Evolutionary conservation across 176 grass and related monocot genomes (phyloP), one percentile per base, ranked within the genome.

Genomic region (Avena eriantha): DNA sequence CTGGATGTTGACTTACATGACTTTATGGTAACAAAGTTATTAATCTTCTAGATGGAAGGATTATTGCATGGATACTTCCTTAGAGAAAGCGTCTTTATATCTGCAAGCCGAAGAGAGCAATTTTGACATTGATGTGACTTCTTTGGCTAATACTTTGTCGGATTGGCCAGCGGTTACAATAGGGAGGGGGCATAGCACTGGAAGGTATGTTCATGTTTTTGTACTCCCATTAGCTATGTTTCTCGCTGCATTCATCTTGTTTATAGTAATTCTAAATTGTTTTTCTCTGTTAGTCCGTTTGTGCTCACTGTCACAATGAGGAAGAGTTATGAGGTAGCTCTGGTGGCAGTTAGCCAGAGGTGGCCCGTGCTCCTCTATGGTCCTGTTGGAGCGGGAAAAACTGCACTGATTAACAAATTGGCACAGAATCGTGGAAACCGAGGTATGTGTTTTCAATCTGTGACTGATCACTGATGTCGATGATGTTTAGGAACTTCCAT

Each of bases 281-380:
- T 73, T 48, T 67, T 60, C 58, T 79, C 48, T 83, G 83, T 86
- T 90, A 95, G 92, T 41, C 78, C 78, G 4, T 98, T 95, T 87
- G 82, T 94, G 79, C 88, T 92, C 59, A 95, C 93, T 80, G 36
- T 84, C 41, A 89, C 91, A 57, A 66, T 98, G 68, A 89, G 58
- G 43, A 95, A 87, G 86, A 92, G 89, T 89, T 94, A 89, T 77
- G 96, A 95, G 85, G 84, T 98, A 83, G 82, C 90, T 86, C 48
- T 80, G 41, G 92, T 98, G 92, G 88, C 92, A 69, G 88, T 94
- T 84, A 81, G 82, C 73, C 93, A 98, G 86, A 95, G 89, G 68
- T 98, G 93, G 93, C 92, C 96, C 18, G 71, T 95, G 60, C 93
- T 98, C 89, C 86, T 98, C 45, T 90, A 95, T 82, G 96, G 96